Conservation (phyloP, 169 alveolate genomes). For the Cryptosporidium sp. region DNA sequence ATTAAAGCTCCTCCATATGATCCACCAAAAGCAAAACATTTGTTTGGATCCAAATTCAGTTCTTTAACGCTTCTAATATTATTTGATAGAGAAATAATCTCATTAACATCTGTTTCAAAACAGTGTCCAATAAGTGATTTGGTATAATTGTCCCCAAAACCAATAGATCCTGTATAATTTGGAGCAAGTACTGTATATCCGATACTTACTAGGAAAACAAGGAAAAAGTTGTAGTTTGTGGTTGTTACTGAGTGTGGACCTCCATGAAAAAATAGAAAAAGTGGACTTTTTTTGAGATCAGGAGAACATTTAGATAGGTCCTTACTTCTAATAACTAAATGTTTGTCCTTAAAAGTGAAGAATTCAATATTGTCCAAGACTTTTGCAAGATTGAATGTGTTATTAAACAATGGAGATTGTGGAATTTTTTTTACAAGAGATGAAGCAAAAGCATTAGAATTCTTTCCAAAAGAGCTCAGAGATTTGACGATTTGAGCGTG, state of each 20-base stretch:
- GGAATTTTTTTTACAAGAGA: not conserved
- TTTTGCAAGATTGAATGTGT: conserved; percentile 17
- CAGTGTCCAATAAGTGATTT: conserved; percentile 7
- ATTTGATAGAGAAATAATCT: conserved; percentile 9
- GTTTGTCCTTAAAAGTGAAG: conserved; percentile 34
- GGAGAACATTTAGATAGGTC: not conserved
- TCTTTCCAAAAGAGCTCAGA: conserved; percentile 49
- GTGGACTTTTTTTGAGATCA: conserved; percentile 7
- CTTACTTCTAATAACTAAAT: conserved; percentile 12
- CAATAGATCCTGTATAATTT: conserved; percentile 45
- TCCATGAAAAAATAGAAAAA: conserved; percentile 41
- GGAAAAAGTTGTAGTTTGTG: not conserved
- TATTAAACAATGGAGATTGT: not conserved
- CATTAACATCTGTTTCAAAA: conserved; percentile 27
- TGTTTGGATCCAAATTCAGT: conserved; percentile 10
- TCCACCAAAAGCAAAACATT: conserved; percentile 69
- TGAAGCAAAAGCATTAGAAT: conserved; percentile 16
- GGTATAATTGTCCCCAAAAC: conserved; percentile 59
- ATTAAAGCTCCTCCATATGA: conserved; percentile 66
- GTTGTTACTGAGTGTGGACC: conserved; percentile 52
- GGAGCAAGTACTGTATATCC: conserved; percentile 59
- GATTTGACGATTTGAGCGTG: conserved; percentile 50
- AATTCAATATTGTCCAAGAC: conserved; percentile 2
- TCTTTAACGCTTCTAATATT: conserved; percentile 11
- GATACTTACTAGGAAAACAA: conserved; percentile 22